These are phyloP conservation scores for Neurospora sp. DNA, from an alignment of 495 filamentous ascomycete species.

Conservation along the genomic window DNA sequence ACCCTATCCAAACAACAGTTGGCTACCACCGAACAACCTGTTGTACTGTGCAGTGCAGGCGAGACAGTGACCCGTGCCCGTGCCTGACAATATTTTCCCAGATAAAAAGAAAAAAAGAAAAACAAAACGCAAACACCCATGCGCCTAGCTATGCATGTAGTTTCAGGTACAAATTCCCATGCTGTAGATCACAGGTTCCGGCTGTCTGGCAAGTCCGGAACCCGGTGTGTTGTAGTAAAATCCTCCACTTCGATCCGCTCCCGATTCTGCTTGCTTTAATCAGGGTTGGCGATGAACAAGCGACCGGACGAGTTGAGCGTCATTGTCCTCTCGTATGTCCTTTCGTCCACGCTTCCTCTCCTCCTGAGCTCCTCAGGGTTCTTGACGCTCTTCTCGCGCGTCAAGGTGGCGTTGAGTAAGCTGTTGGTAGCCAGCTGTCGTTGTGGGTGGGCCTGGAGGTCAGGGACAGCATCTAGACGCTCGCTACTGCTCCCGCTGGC, in stretches of 20 bases:
- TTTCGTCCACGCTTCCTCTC: slow-evolving; percentile 89
- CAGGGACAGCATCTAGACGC: slow-evolving; percentile 39
- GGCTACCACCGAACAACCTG: background rate
- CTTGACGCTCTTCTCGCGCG: slow-evolving; percentile 55
- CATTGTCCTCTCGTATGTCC: slow-evolving; percentile 86
- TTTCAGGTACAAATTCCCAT: background rate
- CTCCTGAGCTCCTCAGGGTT: slow-evolving; percentile 67
- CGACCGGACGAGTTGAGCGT: slow-evolving; percentile 58
- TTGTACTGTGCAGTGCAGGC: background rate
- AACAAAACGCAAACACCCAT: background rate
- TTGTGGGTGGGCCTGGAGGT: slow-evolving; percentile 25
- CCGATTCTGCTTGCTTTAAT: slow-evolving; percentile 33
- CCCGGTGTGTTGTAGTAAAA: background rate
- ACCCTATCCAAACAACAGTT: background rate
- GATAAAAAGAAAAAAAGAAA: background rate
- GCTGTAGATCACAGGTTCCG: background rate
- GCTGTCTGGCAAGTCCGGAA: background rate
- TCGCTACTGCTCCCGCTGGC: slow-evolving; percentile 46
- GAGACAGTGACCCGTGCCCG: background rate
- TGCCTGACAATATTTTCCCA: background rate
- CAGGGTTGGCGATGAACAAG: slow-evolving; percentile 92
- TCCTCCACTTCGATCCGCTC: background rate
- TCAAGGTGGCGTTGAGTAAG: slow-evolving; percentile 39
- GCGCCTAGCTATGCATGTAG: background rate
- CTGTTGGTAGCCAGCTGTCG: slow-evolving; percentile 42